A percentile compares a stretch with the other conserved stretches of the same genome.
Conservation (phyloP, 352 stramenopile genomes). For the Globisporangium nunn region DNA sequence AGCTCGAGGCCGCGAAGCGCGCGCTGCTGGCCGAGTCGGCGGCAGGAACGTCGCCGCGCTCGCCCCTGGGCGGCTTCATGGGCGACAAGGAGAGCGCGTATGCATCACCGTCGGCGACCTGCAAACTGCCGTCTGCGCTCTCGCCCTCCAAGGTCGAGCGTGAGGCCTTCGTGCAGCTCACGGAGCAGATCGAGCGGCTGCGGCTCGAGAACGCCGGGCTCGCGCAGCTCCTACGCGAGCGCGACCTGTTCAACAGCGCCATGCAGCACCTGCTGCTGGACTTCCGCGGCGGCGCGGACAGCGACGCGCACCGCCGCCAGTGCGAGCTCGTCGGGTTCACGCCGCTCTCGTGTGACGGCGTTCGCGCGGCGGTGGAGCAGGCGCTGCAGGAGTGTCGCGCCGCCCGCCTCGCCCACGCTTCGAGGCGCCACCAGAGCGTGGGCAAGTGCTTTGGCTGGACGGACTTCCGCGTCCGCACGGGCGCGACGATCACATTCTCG, state of each 20-base stretch:
- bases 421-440: conserved; percentile 24
- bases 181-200: conserved; percentile 38
- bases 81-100: conserved; percentile 1
- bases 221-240: conserved; percentile 25
- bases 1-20: conserved; percentile 40
- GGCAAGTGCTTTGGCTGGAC: conserved; percentile 38
- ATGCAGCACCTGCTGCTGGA: conserved; percentile 53
- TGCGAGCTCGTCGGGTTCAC: conserved; percentile 24
- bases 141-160: conserved; percentile 5
- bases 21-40: conserved; percentile 14
- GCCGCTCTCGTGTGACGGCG: conserved; percentile 29
- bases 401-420: conserved; percentile 24
- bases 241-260: conserved; percentile 42
- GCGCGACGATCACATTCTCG: conserved; percentile 39
- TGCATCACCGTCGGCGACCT: conserved; percentile 1
- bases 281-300: conserved; percentile 17
- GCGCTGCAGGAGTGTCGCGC: conserved; percentile 27
- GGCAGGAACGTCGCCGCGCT: neutral
- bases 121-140: neutral
- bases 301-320: conserved; percentile 6
- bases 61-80: neutral
- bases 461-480: conserved; percentile 30
- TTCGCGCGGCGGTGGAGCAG: conserved; percentile 16
- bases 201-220: conserved; percentile 39
- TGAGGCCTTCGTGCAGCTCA: conserved; percentile 34